phyloP scores from a whole-genome alignment of 2,329 filamentous ascomycete genomes.

The Teratosphaeriaceae sp. region DNA sequence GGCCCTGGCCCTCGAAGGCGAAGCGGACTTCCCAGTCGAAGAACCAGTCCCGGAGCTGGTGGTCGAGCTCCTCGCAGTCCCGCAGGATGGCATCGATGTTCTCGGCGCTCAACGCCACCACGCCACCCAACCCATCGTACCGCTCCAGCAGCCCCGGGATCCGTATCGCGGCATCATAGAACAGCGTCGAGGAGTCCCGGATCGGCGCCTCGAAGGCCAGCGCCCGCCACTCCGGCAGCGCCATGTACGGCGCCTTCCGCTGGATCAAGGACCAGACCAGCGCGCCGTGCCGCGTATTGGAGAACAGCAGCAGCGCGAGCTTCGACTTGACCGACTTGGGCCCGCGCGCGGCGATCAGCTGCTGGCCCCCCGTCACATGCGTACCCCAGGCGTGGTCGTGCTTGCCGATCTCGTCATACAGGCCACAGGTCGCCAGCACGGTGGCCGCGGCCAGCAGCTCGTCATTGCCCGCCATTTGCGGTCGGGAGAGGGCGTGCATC shows the following conservation, averaged over 20 bases:
- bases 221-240: conserved; percentile 21
- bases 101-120: conserved; percentile 2
- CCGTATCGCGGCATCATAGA: conserved; percentile 26
- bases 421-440: conserved; percentile 24
- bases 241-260: conserved; percentile 24
- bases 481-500: conserved; percentile 12
- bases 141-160: conserved; percentile 23
- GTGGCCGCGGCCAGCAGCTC: conserved; percentile 24
- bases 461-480: conserved; percentile 17
- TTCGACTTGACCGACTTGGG: conserved; percentile 18
- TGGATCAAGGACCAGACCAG: conserved; percentile 20
- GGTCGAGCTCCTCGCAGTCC: conserved; percentile 17
- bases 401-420: conserved; percentile 26
- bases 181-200: conserved; percentile 17
- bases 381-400: conserved; percentile 22
- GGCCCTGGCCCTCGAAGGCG: conserved; percentile 4
- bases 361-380: conserved; percentile 23
- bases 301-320: conserved; percentile 22
- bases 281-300: conserved; percentile 21
- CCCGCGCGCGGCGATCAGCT: conserved; percentile 24
- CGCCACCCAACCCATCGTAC: conserved; percentile 17
- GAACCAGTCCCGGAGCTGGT: conserved; percentile 19
- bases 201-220: conserved; percentile 19
- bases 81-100: conserved; percentile 16
- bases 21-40: conserved; percentile 13